phyloP scores from a whole-genome alignment of 495 filamentous ascomycete genomes.

The Penicillium canescens region DNA sequence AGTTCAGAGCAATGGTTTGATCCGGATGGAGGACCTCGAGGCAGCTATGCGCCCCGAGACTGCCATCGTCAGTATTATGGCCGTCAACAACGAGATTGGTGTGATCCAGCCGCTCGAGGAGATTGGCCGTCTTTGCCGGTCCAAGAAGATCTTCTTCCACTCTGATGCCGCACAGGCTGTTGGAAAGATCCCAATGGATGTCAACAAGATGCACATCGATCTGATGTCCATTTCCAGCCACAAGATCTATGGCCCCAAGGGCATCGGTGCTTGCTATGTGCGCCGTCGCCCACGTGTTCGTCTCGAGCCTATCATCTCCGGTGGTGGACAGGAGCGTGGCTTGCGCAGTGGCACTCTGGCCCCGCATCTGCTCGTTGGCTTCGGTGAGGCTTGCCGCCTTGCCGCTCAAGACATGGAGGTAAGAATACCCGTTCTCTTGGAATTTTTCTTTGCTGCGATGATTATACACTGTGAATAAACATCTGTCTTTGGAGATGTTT shows the following conservation, averaged over 20 bases:
- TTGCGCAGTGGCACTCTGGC: conserved; percentile 91
- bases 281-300: conserved; percentile 88
- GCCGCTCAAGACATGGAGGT: conserved; percentile 86
- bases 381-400: conserved; percentile 93
- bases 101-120: conserved; percentile 94
- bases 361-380: conserved; percentile 83
- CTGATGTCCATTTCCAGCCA: conserved; percentile 99
- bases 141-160: conserved; percentile 96
- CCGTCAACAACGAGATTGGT: conserved; percentile 99
- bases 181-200: conserved; percentile 94
- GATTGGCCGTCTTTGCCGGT: conserved; percentile 89
- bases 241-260: conserved; percentile 98
- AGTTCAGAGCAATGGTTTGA: conserved; percentile 78
- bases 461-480: conserved; percentile 61
- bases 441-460: conserved; percentile 19
- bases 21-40: conserved; percentile 85
- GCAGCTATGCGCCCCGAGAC: conserved; percentile 90
- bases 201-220: conserved; percentile 96
- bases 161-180: conserved; percentile 97
- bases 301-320: conserved; percentile 93
- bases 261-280: conserved; percentile 94
- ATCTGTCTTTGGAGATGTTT: conserved; percentile 49
- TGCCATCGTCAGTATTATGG: conserved; percentile 92
- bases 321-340: conserved; percentile 94
- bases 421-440: conserved; percentile 39